Evolutionary conservation across 2,329 filamentous ascomycete genomes (phyloP).

Genomic region (Cladobotryum protrusum): DNA sequence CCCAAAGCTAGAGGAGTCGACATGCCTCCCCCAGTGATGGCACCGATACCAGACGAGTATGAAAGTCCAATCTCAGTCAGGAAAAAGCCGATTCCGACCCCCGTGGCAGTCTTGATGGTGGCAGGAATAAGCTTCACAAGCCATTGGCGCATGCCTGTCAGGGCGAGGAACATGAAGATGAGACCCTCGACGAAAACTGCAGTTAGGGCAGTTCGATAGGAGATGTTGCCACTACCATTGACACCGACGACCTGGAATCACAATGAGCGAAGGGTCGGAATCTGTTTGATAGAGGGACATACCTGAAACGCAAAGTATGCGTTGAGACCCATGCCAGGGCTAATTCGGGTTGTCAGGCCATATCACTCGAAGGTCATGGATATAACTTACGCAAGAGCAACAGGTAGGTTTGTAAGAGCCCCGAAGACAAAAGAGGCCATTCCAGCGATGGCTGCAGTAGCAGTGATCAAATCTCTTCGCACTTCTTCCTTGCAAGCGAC

Average conservation of each 20-base stretch:
- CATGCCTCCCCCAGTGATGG: constrained; percentile 61
- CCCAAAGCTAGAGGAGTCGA: constrained; percentile 70
- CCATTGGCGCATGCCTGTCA: constrained; percentile 68
- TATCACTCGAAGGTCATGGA: not conserved
- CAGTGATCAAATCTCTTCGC: constrained; percentile 73
- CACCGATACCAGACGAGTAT: constrained; percentile 76
- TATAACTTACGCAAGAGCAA: constrained; percentile 31
- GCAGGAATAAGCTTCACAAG: constrained; percentile 59
- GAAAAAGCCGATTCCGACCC: constrained; percentile 60
- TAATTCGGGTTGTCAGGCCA: constrained; percentile 21
- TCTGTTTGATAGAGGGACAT: not conserved
- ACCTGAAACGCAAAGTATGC: constrained; percentile 60
- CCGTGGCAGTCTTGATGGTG: constrained; percentile 59
- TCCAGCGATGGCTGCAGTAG: constrained; percentile 73
- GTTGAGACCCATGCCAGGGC: constrained; percentile 62
- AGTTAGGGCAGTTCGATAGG: constrained; percentile 55
- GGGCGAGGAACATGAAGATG: constrained; percentile 56
- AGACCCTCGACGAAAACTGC: constrained; percentile 60
- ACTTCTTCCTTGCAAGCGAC: constrained; percentile 48
- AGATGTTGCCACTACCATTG: constrained; percentile 50
- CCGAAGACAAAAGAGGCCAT: constrained; percentile 72
- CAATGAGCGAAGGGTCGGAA: not conserved
- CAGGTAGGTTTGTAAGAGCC: constrained; percentile 71
- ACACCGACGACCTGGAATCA: constrained; percentile 46
- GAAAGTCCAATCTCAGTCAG: constrained; percentile 61